These are phyloP conservation scores for Auricularia auricula-judae DNA, from an alignment of 768 basidiomycete species.

Conservation along the genomic window DNA sequence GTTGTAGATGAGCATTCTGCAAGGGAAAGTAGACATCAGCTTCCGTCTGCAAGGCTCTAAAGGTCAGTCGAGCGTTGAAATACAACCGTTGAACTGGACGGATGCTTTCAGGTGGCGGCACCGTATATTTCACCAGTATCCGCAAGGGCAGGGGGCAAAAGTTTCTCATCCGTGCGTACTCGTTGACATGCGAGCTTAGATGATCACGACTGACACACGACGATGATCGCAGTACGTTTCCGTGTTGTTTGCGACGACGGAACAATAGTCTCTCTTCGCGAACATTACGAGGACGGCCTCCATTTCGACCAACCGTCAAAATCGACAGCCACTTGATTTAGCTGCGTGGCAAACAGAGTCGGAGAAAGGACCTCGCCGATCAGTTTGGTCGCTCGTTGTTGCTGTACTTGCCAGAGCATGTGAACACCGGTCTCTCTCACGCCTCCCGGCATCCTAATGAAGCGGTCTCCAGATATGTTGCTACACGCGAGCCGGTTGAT, in stretches of 20 bases:
- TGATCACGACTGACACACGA: neutral
- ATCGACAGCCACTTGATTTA: neutral
- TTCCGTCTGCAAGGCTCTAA: slow-evolving; percentile 65
- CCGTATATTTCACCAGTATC: slow-evolving; percentile 76
- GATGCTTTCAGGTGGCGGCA: slow-evolving; percentile 45
- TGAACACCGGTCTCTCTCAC: too few relatives aligned
- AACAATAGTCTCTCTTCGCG: slow-evolving; percentile 29
- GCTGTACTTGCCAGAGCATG: too few relatives aligned
- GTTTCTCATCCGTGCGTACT: slow-evolving; percentile 55
- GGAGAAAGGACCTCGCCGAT: too few relatives aligned
- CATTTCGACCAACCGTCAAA: neutral
- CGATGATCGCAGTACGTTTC: slow-evolving; percentile 41
- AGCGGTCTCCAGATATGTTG: too few relatives aligned
- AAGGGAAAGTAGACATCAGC: slow-evolving; percentile 69
- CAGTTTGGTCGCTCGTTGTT: too few relatives aligned
- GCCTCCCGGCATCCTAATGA: too few relatives aligned
- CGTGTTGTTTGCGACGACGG: slow-evolving; percentile 58
- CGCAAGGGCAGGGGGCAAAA: slow-evolving; percentile 60
- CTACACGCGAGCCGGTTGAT: too few relatives aligned
- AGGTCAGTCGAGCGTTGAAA: slow-evolving; percentile 27
- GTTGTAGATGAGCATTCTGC: slow-evolving; percentile 56
- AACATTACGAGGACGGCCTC: neutral
- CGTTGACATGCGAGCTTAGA: neutral
- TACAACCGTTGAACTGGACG: neutral
- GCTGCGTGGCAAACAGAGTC: too few relatives aligned